phyloP scores from a whole-genome alignment of 2,329 filamentous ascomycete genomes.

The Aspergillus thermomutatus region DNA sequence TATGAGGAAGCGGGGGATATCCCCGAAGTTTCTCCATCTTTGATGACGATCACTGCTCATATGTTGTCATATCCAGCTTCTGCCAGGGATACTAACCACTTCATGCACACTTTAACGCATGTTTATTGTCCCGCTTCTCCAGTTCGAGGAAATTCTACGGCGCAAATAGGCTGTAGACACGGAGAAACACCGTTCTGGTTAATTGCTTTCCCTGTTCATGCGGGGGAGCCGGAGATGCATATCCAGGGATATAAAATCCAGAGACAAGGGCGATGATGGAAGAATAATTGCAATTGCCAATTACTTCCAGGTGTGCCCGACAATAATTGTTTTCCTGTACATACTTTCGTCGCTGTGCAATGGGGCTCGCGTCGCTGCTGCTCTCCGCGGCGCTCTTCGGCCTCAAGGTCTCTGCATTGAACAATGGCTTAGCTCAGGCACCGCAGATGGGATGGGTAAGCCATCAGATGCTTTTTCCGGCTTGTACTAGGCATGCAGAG shows the following conservation, averaged over 20 bases:
- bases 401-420: slow-evolving; percentile 21
- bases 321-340: background rate
- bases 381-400: slow-evolving; percentile 7
- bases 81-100: background rate
- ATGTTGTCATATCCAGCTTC: background rate
- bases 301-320: background rate
- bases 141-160: background rate
- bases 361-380: slow-evolving; percentile 9
- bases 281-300: background rate
- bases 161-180: background rate
- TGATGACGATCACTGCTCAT: background rate
- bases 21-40: background rate
- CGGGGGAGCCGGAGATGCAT: background rate
- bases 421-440: slow-evolving; percentile 42
- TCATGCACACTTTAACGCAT: background rate
- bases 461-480: background rate
- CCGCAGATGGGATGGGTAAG: slow-evolving; percentile 43
- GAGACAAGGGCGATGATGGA: background rate
- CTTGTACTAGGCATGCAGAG: background rate
- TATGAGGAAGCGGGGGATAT: no score
- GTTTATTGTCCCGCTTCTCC: background rate
- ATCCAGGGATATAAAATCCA: background rate
- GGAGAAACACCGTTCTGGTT: background rate
- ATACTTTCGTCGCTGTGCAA: background rate
- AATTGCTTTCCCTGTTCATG: background rate